phyloP scores from a whole-genome alignment of 2,329 filamentous ascomycete species.

The Ceratocystis cubensis region DNA sequence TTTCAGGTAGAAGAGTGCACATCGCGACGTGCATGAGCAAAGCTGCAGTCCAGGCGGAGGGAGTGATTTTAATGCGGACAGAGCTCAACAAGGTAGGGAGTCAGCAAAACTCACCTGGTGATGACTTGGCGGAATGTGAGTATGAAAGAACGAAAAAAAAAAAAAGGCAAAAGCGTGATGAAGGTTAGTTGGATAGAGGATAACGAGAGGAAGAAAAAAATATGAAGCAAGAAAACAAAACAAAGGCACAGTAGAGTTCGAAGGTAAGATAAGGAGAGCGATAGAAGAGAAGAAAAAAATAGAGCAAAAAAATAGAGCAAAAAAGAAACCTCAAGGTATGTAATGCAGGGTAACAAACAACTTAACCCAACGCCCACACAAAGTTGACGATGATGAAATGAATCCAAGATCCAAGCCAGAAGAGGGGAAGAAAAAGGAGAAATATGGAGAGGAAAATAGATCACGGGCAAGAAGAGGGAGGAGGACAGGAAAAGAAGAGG shows the following conservation, averaged over 20 bases:
- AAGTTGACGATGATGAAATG: constrained; percentile 9
- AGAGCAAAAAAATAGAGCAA: neutral
- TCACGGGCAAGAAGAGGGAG: constrained; percentile 5
- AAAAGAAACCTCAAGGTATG: constrained; percentile 10
- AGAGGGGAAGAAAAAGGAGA: neutral
- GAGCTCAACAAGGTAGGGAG: neutral
- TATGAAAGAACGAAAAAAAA: no score
- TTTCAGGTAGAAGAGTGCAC: neutral
- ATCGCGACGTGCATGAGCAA: constrained; percentile 2
- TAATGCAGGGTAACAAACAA: constrained; percentile 19
- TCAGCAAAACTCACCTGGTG: neutral
- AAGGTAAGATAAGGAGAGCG: constrained; percentile 1
- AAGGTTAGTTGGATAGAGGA: neutral
- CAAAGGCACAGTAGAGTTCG: neutral
- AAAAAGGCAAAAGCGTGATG: no score
- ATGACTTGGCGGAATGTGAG: neutral
- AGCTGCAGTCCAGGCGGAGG: neutral
- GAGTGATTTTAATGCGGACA: neutral
- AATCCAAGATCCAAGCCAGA: neutral
- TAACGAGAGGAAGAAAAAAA: constrained; percentile 9
- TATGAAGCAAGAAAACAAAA: constrained; percentile 4
- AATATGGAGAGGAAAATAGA: neutral
- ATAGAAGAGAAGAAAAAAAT: constrained; percentile 9
- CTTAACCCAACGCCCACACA: constrained; percentile 11
- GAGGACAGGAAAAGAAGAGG: constrained; percentile 4